phyloP scores from a whole-genome alignment of 2,329 filamentous ascomycete species.

The Graphilbum fragrans region DNA sequence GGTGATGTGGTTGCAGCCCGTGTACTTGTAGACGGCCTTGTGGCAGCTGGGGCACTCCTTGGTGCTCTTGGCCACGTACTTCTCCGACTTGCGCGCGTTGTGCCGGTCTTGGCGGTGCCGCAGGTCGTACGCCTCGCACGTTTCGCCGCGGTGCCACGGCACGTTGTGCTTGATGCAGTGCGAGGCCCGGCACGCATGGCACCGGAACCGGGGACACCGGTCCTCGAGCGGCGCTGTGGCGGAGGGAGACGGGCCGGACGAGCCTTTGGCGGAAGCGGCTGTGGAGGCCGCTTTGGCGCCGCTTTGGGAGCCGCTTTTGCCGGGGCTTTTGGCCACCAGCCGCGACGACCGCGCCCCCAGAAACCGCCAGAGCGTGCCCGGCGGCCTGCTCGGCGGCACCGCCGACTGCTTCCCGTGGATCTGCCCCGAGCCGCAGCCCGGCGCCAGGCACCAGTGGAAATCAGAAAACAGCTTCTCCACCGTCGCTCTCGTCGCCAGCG shows the following conservation, averaged over 20 bases:
- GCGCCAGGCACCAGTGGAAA: constrained; percentile 26
- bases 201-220: constrained; percentile 19
- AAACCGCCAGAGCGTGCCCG: no score
- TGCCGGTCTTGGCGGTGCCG: constrained; percentile 15
- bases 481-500: constrained; percentile 18
- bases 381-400: neutral
- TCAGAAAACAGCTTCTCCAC: constrained; percentile 15
- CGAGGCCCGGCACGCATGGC: constrained; percentile 17
- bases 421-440: constrained; percentile 23
- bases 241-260: no score
- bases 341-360: no score
- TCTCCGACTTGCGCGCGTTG: constrained; percentile 21
- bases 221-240: neutral
- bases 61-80: constrained; percentile 18
- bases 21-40: constrained; percentile 20
- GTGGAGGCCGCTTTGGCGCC: no score
- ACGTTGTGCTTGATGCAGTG: constrained; percentile 23
- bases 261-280: neutral
- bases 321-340: neutral
- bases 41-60: constrained; percentile 24
- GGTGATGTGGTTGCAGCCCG: constrained; percentile 28
- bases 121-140: constrained; percentile 23
- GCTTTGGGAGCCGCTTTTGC: no score
- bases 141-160: constrained; percentile 24
- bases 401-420: constrained; percentile 16